A percentile compares a stretch with the other conserved stretches of the same genome.
phyloP scores from a whole-genome alignment of 495 filamentous ascomycete species.

The Apodospora peruviana region DNA sequence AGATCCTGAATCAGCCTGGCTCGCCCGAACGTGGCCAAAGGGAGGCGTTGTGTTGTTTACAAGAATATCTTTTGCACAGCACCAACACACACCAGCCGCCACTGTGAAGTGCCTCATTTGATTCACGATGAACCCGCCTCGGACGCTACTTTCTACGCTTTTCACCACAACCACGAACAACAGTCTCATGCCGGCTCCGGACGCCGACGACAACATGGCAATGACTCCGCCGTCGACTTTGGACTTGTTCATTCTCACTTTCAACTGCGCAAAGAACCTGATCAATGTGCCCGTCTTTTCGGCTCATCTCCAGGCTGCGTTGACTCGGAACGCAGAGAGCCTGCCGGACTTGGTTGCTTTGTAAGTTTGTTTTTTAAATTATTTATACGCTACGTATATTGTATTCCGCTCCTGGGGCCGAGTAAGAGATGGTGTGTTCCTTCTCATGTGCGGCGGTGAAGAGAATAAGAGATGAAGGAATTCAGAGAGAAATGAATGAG shows the following conservation, averaged over 20 bases:
- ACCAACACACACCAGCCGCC: no score
- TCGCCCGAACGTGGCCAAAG: no score
- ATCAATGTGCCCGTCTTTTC: constrained; percentile 63
- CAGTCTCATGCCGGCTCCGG: not conserved
- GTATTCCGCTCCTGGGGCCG: no score
- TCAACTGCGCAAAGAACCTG: constrained; percentile 74
- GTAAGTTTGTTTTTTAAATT: constrained; percentile 22
- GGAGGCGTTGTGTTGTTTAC: no score
- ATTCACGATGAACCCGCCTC: not conserved
- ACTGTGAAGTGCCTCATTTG: not conserved
- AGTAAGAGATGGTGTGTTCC: no score
- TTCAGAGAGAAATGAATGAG: not conserved
- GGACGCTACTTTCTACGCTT: not conserved
- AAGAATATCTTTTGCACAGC: no score
- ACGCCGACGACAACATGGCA: not conserved
- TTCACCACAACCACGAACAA: not conserved
- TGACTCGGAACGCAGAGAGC: constrained; percentile 43
- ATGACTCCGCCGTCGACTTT: constrained; percentile 29
- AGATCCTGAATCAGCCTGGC: no score
- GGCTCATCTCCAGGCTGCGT: constrained; percentile 63
- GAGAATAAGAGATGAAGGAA: not conserved
- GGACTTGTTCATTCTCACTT: constrained; percentile 73
- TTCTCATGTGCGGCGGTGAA: no score
- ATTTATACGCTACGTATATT: no score
- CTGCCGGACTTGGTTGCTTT: constrained; percentile 65